These are phyloP conservation scores for Gossypium longicalyx DNA, from an alignment of 345 rosid species.

Conservation along the genomic window DNA sequence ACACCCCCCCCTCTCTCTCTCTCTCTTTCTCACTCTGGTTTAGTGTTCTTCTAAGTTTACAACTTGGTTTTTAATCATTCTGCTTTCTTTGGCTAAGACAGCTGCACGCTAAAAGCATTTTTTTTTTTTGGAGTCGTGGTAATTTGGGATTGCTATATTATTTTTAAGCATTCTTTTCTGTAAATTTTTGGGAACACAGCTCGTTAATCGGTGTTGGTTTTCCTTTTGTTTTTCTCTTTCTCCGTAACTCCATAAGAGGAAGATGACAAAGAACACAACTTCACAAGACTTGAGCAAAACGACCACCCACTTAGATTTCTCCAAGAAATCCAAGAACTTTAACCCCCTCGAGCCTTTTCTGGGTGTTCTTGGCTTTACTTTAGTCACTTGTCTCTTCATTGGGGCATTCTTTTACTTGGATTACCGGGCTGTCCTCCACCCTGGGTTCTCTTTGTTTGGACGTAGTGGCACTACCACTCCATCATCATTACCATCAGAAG, in stretches of 20 bases:
- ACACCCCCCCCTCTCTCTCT: no score
- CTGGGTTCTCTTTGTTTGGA: constrained; percentile 34
- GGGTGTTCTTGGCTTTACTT: constrained; percentile 42
- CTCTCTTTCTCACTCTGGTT: no score
- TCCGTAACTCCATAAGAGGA: not conserved
- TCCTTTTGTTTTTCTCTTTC: not conserved
- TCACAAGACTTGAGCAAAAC: constrained; percentile 12
- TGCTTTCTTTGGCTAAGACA: not conserved
- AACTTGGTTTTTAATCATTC: not conserved
- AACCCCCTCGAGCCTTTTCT: constrained; percentile 45
- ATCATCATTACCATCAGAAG: not conserved
- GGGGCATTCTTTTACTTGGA: constrained; percentile 46
- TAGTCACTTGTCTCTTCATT: constrained; percentile 35
- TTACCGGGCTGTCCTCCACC: constrained; percentile 26
- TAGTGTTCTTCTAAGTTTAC: not conserved
- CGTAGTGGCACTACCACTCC: not conserved
- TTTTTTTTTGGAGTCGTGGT: not conserved
- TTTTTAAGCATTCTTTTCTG: not conserved
- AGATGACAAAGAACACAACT: constrained; percentile 13
- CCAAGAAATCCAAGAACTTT: constrained; percentile 40
- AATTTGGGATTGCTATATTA: not conserved
- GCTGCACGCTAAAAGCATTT: not conserved
- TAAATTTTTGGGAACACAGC: not conserved
- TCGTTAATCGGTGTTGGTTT: not conserved
- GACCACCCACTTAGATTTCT: constrained; percentile 35